Evolutionary conservation across 2,329 filamentous ascomycete genomes (phyloP).

Genomic region (Monilinia laxa): DNA sequence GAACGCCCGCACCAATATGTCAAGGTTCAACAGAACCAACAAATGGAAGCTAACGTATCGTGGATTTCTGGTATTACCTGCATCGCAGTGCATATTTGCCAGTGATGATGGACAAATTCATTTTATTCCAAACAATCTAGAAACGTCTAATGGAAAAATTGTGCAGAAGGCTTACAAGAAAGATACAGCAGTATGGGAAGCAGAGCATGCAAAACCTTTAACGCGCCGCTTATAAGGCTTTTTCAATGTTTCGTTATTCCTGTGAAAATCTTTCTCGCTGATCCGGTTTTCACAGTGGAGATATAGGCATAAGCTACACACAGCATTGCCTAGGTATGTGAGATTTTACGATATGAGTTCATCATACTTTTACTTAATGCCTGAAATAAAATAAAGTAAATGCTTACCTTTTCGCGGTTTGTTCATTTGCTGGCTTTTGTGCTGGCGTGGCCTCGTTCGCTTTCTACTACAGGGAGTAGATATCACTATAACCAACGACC

Average conservation of each 20-base stretch:
- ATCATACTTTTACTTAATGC: conserved; percentile 6
- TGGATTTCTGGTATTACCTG: conserved; percentile 16
- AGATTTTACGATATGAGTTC: conserved; percentile 17
- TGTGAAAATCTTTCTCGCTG: not conserved
- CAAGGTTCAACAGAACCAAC: conserved; percentile 1
- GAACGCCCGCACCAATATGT: not conserved
- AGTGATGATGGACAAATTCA: conserved; percentile 13
- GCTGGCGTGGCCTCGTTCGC: conserved; percentile 18
- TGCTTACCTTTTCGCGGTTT: conserved; percentile 14
- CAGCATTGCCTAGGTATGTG: not conserved
- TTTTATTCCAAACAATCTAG: conserved; percentile 16
- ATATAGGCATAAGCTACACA: conserved; percentile 1
- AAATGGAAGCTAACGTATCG: conserved; percentile 15
- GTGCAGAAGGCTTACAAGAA: no score
- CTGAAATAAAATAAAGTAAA: not conserved
- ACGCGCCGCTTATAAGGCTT: not conserved
- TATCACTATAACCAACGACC: conserved; percentile 16
- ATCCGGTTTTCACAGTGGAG: not conserved
- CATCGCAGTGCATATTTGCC: conserved; percentile 3
- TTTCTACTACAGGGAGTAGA: conserved; percentile 19
- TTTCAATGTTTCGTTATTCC: not conserved
- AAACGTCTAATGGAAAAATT: conserved; percentile 4
- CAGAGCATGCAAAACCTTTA: not conserved
- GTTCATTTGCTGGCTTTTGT: conserved; percentile 15
- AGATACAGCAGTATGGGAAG: no score